These are phyloP conservation scores for Thalassia testudinum DNA, from an alignment of 116 monocot genomes.

Conservation along the genomic window DNA sequence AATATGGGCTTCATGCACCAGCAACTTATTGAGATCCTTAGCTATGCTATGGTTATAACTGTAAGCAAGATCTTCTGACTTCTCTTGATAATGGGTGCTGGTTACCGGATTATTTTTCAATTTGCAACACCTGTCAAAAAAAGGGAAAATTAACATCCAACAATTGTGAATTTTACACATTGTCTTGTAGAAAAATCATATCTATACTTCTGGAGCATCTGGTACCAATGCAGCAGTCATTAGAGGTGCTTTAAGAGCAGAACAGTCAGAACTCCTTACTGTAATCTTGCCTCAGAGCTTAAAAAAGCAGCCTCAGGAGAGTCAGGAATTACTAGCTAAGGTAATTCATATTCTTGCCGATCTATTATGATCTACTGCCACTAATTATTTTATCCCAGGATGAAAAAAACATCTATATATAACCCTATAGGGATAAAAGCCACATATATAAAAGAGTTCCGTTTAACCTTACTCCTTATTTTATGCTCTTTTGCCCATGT, in stretches of 20 bases:
- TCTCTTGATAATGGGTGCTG: too few relatives aligned
- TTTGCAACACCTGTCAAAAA: too few relatives aligned
- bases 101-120: too few relatives aligned
- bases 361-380: too few relatives aligned
- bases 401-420: too few relatives aligned
- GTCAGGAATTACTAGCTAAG: conserved; percentile 89
- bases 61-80: conserved; percentile 24
- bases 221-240: conserved; percentile 99
- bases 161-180: background rate
- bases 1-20: conserved; percentile 99
- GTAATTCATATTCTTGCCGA: conserved; percentile 20
- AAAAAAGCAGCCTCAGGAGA: conserved; percentile 90
- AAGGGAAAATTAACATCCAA: too few relatives aligned
- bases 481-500: too few relatives aligned
- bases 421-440: too few relatives aligned
- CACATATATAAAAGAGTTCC: too few relatives aligned
- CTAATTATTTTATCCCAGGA: too few relatives aligned
- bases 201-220: conserved; percentile 95
- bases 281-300: conserved; percentile 96
- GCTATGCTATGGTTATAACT: conserved; percentile 99
- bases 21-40: conserved; percentile 95
- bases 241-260: conserved; percentile 93
- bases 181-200: conserved; percentile 83
- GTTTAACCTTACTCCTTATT: too few relatives aligned
- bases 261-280: conserved; percentile 85